Base-by-base conservation (phyloP, 352 stramenopile species). In the Globisporangium mamillatum region DNA sequence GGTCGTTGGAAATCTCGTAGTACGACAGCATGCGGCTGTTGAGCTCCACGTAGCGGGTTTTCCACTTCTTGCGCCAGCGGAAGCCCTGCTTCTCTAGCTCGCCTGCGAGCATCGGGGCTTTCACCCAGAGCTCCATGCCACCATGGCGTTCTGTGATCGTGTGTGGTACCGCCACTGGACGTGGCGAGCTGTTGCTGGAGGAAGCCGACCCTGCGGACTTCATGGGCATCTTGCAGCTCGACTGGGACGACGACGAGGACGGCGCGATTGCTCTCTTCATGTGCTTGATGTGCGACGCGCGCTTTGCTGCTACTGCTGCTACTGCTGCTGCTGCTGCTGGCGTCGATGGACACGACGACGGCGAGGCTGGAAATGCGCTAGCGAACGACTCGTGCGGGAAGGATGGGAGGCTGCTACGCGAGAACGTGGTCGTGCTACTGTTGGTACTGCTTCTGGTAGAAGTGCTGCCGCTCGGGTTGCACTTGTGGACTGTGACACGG, bases 1-100 rank as follows among this genome's bases (percentile, higher is more conserved):
- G 44, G 24, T 56, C 34, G 1, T 34, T 44, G n/a, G 76, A 58
- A 52, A 84, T 22, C 20, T 89, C 81, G 53, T 83, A 91, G 73
- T 91, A 93, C 46, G 81, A 84, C 27, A 93, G 75, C 41, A 86
- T 64, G 20, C 82, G 84, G 54, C 86, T 86, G 72, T 92, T 86
- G 67, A 93, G 75, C 68, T 92, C 82, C 24, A 93, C 73, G 66
- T 87, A 90, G 55, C 86, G 86, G 25, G 75, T 44, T 63, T 91
- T 90, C 84, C 84, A 94, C 75, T 89, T 89, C 65, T 86, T 90
- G 59, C 80, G 80, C 86, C 83, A 93, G 14, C 82, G 81, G 62
- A 92, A 94, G 63, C 81, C 81, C 44, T 86, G 79, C 74, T 92
- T 92, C 64, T 91, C 82, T 34, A 93, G 76, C 50, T 81, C 80